Evolutionary conservation across 352 stramenopile species (phyloP), one percentile per base, ranked within the genome.

Genomic region (Globisporangium middletonii): DNA sequence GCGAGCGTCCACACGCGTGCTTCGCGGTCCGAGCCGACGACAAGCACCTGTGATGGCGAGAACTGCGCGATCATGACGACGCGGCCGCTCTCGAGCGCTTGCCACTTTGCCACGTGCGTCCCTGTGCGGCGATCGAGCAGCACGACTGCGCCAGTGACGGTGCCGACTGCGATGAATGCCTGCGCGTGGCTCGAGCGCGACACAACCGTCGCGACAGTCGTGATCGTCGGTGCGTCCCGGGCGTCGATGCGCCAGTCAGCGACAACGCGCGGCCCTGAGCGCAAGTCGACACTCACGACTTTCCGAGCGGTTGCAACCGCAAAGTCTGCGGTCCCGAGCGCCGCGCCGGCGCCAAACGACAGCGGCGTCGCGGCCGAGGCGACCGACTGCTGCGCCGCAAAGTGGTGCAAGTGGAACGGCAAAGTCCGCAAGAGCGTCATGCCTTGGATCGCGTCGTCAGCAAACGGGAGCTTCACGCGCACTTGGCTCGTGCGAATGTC

Each of bases 401-500:
- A 16, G 23, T 19, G 19, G 15, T 18, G 23, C 33, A 42, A 37
- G 44, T 55, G 46, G 48, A 68, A 63, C 19, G 69, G 62, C 12
- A 70, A 28, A 12, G 50, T 37, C 0, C 63, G 55, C 27, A 79
- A 43, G 11, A 69, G 44, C 7, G 75, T 58, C 51, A 83, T 69
- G 9, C 76, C 71, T 3, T 75, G 65, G 50, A 87, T 60, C 18
- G 62, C 66, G 38, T 89, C 81, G 30, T 61, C 73, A 0, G 45
- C 50, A 49, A 89, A 89, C 26, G 82, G 79, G 15, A 92, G 46
- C 30, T 72, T 72, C 50, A 83, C 71, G 4, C 69, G 55, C 23
- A 76, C 65, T 26, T 89, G 82, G 55, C 79, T 92, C 3, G 77
- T 87, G 9, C 66, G 68, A 13, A 92, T 54, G 52, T 92, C 77